Evolutionary conservation across 345 rosid species (phyloP).

Genomic region (Melaleuca alternifolia): DNA sequence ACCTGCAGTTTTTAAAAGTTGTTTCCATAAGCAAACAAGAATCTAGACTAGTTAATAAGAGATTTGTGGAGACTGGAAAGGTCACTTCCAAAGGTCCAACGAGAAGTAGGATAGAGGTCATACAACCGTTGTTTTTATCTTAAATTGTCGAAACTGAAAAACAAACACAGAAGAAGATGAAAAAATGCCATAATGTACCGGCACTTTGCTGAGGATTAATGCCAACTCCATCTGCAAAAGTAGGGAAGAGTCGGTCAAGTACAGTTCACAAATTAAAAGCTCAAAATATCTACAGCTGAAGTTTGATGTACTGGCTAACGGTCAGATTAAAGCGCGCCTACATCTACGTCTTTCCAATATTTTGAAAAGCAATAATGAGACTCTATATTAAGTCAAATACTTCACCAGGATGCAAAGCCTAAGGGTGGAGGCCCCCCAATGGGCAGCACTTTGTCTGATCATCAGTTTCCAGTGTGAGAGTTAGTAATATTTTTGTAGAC

Average conservation of each 20-base stretch:
- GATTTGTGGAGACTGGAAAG: neutral
- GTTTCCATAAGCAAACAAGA: neutral
- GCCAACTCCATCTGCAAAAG: constrained; percentile 86
- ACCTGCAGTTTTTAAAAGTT: constrained; percentile 31
- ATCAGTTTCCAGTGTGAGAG: neutral
- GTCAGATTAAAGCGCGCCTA: neutral
- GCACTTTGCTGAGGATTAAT: constrained; percentile 98
- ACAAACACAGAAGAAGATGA: neutral
- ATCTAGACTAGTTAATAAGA: neutral
- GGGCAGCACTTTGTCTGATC: neutral
- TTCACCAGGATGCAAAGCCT: neutral
- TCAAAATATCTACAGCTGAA: neutral
- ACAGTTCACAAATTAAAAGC: neutral
- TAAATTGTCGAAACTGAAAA: neutral
- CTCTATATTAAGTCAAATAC: neutral
- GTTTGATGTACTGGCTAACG: neutral
- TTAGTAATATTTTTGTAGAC: neutral
- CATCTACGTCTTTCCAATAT: neutral
- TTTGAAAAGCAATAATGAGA: neutral
- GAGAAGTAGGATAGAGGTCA: neutral
- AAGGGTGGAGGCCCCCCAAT: neutral
- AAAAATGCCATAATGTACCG: constrained; percentile 27
- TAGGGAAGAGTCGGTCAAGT: neutral
- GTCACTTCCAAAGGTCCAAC: neutral
- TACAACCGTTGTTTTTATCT: neutral